A percentile compares a stretch with the other conserved stretches of the same genome.
phyloP scores from a whole-genome alignment of 768 basidiomycete genomes.

The Pleurotus citrinopileatus region DNA sequence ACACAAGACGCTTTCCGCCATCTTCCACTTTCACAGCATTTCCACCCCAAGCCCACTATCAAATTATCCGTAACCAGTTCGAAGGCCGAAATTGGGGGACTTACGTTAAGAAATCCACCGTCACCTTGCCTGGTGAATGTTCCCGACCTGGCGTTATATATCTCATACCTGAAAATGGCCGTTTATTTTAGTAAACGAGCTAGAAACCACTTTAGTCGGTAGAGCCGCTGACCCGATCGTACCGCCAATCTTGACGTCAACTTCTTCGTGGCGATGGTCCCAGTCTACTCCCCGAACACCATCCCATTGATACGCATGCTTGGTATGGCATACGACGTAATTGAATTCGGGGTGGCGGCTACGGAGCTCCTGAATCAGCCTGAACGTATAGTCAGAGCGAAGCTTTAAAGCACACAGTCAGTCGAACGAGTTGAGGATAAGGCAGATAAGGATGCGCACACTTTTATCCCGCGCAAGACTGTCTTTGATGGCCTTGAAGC shows the following conservation, averaged over 20 bases:
- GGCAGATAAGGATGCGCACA: background rate
- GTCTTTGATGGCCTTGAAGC: background rate
- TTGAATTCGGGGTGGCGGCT: constrained; percentile 4
- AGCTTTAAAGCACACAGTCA: background rate
- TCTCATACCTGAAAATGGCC: constrained; percentile 6
- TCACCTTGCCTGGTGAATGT: constrained; percentile 1
- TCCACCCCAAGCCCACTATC: background rate
- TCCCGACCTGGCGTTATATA: constrained; percentile 7
- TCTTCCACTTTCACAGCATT: background rate
- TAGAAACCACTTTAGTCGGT: no score
- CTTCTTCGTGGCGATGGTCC: constrained; percentile 13
- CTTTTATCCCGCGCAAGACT: background rate
- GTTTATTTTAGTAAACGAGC: background rate
- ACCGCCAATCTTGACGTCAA: constrained; percentile 9
- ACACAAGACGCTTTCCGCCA: background rate
- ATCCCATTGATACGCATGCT: background rate
- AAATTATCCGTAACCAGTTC: no score
- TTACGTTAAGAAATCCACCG: constrained; percentile 6
- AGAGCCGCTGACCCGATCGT: constrained; percentile 10
- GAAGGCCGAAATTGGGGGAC: no score
- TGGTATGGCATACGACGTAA: constrained; percentile 10
- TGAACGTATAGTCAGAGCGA: background rate
- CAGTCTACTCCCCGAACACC: constrained; percentile 7
- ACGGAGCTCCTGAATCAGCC: background rate
- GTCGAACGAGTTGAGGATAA: background rate